phyloP scores from a whole-genome alignment of 805 yeast genomes.

The Zygosaccharomyces siamensis region DNA sequence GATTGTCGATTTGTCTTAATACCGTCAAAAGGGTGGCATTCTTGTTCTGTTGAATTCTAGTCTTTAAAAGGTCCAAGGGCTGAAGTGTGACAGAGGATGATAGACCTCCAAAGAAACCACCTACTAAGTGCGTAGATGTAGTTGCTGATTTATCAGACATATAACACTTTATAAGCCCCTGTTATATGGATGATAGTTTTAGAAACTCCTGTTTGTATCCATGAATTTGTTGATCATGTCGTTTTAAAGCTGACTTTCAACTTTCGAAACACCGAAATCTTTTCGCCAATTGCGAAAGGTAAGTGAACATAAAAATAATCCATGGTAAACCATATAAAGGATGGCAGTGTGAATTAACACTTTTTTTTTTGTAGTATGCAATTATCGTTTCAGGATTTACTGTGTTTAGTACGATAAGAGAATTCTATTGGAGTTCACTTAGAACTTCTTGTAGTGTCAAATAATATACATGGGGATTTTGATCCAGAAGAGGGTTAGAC shows the following conservation, averaged over 20 bases:
- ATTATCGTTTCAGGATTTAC: neutral
- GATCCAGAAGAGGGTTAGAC: neutral
- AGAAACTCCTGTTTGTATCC: neutral
- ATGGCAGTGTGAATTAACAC: neutral
- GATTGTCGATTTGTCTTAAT: conserved; percentile 39
- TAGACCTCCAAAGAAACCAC: conserved; percentile 84
- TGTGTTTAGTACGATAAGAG: neutral
- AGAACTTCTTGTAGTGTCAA: conserved; percentile 1
- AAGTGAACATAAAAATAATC: neutral
- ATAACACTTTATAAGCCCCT: neutral
- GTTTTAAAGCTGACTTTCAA: neutral
- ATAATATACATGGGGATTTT: neutral
- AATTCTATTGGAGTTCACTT: neutral
- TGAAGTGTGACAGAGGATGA: conserved; percentile 76
- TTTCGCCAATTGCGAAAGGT: neutral
- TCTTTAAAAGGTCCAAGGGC: conserved; percentile 85
- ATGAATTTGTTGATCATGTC: neutral
- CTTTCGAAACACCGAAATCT: neutral
- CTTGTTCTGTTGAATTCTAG: conserved; percentile 68
- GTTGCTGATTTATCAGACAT: conserved; percentile 14
- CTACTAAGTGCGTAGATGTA: conserved; percentile 49
- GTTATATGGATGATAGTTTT: neutral
- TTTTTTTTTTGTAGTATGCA: neutral
- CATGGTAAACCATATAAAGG: neutral
- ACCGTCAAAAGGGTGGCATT: conserved; percentile 31